Conservation (phyloP, 2,329 filamentous ascomycete genomes). For the Cercospora sesami region DNA sequence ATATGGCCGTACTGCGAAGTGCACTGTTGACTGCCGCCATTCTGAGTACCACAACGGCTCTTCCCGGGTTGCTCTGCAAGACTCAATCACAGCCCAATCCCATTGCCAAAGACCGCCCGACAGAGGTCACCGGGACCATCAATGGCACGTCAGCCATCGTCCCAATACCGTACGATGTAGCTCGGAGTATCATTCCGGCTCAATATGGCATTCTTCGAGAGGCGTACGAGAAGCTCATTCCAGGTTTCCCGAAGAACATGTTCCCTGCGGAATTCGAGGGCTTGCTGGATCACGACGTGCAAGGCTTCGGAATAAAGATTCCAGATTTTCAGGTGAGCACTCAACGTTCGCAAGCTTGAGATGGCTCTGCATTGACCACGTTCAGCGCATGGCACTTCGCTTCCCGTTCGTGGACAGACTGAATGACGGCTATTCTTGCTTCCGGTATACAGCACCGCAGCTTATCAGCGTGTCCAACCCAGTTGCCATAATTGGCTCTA, state of each 20-base stretch:
- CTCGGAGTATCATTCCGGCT: constrained; percentile 19
- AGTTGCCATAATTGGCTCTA: constrained; percentile 12
- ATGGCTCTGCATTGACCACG: neutral
- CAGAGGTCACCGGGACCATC: constrained; percentile 22
- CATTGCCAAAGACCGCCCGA: constrained; percentile 15
- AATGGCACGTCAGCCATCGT: constrained; percentile 25
- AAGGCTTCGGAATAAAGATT: constrained; percentile 11
- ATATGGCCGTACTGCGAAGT: neutral
- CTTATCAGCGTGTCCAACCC: constrained; percentile 14
- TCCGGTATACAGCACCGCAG: constrained; percentile 17
- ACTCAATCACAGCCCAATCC: constrained; percentile 23
- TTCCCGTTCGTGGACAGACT: constrained; percentile 23
- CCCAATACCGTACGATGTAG: constrained; percentile 20
- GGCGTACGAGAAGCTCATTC: constrained; percentile 18
- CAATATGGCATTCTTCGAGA: constrained; percentile 21
- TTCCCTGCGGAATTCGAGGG: constrained; percentile 21
- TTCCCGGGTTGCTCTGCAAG: constrained; percentile 7
- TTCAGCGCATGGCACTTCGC: constrained; percentile 6
- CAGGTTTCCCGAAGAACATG: constrained; percentile 19
- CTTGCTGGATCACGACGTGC: constrained; percentile 19
- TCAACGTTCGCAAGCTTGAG: neutral
- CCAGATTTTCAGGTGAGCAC: constrained; percentile 17
- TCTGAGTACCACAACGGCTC: neutral
- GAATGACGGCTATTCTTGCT: constrained; percentile 21
- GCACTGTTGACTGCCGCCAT: neutral